Percentiles rank a stretch among this genome's conserved stretches.
phyloP scores from a whole-genome alignment of 2,329 filamentous ascomycete species.

The Penicillium italicum region DNA sequence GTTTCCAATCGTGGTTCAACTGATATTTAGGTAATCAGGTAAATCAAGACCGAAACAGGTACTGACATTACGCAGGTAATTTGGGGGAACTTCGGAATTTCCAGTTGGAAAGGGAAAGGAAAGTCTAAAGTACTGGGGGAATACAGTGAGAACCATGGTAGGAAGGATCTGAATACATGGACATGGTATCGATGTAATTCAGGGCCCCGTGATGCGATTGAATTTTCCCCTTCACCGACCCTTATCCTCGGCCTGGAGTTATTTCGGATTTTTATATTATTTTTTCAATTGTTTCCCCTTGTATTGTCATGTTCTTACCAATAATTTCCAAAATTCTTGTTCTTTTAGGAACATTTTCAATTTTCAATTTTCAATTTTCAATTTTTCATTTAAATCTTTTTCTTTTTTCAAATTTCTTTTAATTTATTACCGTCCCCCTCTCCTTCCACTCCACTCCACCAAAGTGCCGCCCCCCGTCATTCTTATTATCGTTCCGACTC shows the following conservation, averaged over 20 bases:
- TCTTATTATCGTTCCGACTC: conserved; percentile 28
- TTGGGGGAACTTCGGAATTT: not conserved
- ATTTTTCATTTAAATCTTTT: conserved; percentile 7
- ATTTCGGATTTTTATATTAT: conserved; percentile 10
- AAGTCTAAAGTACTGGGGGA: conserved; percentile 9
- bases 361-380: conserved; percentile 20
- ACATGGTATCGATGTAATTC: conserved; percentile 3
- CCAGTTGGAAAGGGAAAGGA: not conserved
- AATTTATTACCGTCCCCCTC: conserved; percentile 23
- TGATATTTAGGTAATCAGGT: conserved; percentile 2
- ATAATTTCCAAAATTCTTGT: conserved; percentile 11
- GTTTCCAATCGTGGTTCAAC: not conserved
- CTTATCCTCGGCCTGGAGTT: conserved; percentile 7
- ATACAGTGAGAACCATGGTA: conserved; percentile 7
- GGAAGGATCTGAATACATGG: not conserved
- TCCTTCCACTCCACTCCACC: conserved; percentile 24
- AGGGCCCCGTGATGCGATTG: conserved; percentile 25
- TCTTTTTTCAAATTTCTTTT: too few species aligned
- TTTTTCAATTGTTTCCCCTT: conserved; percentile 2
- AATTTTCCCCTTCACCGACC: conserved; percentile 23
- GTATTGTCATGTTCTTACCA: conserved; percentile 13
- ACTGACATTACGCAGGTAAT: conserved; percentile 15
- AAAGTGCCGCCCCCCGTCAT: conserved; percentile 26
- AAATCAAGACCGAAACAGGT: conserved; percentile 26
- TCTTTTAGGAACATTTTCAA: conserved; percentile 13